phyloP scores from a whole-genome alignment of 2,329 filamentous ascomycete species.

The Aspergillus japonicus region DNA sequence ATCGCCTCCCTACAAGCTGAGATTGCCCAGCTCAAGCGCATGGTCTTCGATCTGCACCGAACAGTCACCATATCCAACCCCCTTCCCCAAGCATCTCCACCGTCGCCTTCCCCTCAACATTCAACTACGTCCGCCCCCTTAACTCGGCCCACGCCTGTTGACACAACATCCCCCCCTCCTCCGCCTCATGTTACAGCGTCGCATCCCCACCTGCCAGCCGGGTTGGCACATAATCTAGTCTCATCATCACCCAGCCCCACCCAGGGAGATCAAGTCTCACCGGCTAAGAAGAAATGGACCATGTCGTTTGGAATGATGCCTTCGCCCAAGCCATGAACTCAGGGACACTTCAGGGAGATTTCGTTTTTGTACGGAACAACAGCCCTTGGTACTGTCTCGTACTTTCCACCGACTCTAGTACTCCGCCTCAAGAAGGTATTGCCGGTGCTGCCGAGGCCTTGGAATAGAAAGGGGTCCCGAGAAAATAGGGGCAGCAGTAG shows the following conservation, averaged over 20 bases:
- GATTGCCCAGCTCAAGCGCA: slow-evolving; percentile 30
- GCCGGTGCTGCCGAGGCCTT: too few relatives aligned
- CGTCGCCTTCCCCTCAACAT: neutral
- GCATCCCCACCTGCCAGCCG: neutral
- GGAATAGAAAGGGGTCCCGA: too few relatives aligned
- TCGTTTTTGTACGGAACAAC: neutral
- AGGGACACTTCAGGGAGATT: too few relatives aligned
- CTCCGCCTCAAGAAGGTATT: neutral
- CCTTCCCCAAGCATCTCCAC: neutral
- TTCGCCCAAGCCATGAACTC: neutral
- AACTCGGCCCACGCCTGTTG: slow-evolving; percentile 9
- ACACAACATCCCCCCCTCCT: neutral
- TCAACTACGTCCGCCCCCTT: slow-evolving; percentile 6
- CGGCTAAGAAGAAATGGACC: neutral
- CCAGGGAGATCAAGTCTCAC: neutral
- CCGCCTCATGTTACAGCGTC: neutral
- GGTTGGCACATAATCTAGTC: neutral
- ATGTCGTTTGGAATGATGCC: neutral
- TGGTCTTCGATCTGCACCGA: slow-evolving; percentile 29
- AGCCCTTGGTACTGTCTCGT: neutral
- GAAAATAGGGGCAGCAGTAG: too few relatives aligned
- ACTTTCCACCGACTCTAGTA: neutral
- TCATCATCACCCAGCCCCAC: neutral
- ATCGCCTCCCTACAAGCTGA: slow-evolving; percentile 30
- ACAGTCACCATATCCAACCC: slow-evolving; percentile 11